Conservation (phyloP, 2,329 filamentous ascomycete species). For the Claviceps quebecensis region DNA sequence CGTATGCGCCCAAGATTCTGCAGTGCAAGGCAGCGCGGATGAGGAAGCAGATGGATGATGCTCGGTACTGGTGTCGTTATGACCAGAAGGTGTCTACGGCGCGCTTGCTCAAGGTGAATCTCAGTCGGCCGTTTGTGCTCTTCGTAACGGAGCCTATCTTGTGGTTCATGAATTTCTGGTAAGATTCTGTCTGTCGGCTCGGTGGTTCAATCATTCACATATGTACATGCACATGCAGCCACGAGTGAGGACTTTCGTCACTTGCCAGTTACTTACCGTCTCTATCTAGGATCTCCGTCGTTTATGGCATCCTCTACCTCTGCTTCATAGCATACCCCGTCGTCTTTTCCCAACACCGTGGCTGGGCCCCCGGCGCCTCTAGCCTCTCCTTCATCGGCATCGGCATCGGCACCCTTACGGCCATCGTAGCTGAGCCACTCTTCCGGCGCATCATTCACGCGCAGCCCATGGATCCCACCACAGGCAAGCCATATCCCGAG, state of each 20-base stretch:
- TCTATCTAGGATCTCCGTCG: conserved; percentile 53
- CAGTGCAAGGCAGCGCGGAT: conserved; percentile 48
- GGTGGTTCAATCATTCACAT: too few species aligned
- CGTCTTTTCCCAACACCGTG: conserved; percentile 59
- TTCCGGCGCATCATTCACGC: conserved; percentile 64
- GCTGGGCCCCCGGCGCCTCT: conserved; percentile 59
- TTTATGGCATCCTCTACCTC: conserved; percentile 78
- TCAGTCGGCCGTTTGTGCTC: conserved; percentile 66
- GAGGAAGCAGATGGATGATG: conserved; percentile 55
- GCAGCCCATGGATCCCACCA: conserved; percentile 60
- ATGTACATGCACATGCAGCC: too few species aligned
- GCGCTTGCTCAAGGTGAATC: conserved; percentile 56
- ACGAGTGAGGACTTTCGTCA: too few species aligned
- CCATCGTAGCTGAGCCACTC: conserved; percentile 53
- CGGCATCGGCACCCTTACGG: conserved; percentile 47
- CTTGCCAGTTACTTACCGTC: background rate
- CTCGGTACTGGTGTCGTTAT: conserved; percentile 66
- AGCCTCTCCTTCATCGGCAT: conserved; percentile 69
- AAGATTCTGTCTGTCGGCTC: conserved; percentile 9
- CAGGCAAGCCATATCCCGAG: conserved; percentile 61
- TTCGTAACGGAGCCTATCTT: conserved; percentile 69
- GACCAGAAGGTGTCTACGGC: conserved; percentile 55
- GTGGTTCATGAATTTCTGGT: conserved; percentile 57
- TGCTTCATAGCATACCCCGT: conserved; percentile 87
- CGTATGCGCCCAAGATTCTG: conserved; percentile 60